Evolutionary conservation across 2,329 filamentous ascomycete species (phyloP), one percentile per base, ranked within the genome.

Genomic region (Xylariaceae sp.): DNA sequence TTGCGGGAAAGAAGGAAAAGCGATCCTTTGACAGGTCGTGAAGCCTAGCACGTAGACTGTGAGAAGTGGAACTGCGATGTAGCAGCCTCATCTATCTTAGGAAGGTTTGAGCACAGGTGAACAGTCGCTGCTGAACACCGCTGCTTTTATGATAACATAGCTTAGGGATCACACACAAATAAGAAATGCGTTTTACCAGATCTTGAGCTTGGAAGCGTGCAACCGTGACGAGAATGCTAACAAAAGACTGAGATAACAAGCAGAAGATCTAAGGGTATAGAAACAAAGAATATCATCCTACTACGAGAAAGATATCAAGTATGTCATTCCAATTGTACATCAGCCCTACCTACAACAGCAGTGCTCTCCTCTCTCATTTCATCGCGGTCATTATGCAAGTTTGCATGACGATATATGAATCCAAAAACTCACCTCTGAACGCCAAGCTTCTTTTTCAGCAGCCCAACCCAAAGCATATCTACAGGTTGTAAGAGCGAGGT

Each of bases 251-350:
- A 21, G 16, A 12, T 26, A 3, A 52, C 46, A 34, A 41, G 24
- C 16, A 31, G 12, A 6, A 14, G 24, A 28, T 19, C 12, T 39
- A 17, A 31, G 12, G 24, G 21, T 17, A 36, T n/a, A 11, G 3
- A 12, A 44, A 53, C 43, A 41, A 55, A n/a, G 36, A 37, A 33
- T 36, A n/a, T n/a, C 19, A 39, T 34, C 17, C 23, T 39, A 29
- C 43, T 60, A 28, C 36, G 49, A 34, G 28, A 43, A 57, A 53
- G 44, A n/a, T 56, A 57, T 57, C 37, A 28, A 43, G 33, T 51
- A 58, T 58, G 46, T n/a, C 49, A 53, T 28, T 37, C 36, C 43
- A 48, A 44, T 24, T 55, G 37, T 61, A 55, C 58, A 61, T 55
- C 49, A 37, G 50, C 31, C 46, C n/a, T n/a, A n/a, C n/a, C n/a